Evolutionary conservation across 169 alveolate genomes (phyloP), one percentile per base, ranked within the genome.

Genomic region (Plasmodium inui): DNA sequence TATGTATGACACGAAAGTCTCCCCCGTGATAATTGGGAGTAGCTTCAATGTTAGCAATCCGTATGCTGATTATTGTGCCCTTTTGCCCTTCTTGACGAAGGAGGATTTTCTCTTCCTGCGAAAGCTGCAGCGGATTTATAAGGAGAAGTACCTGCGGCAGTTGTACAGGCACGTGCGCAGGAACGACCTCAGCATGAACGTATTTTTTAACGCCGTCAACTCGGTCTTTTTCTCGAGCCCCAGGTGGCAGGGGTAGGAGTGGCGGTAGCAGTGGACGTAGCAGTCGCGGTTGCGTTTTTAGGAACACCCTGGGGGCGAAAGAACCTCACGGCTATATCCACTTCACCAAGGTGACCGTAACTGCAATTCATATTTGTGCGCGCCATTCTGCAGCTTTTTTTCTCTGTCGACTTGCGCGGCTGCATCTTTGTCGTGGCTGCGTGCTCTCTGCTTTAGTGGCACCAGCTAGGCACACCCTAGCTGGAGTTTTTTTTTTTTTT

Each of bases 81-180:
- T 96, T 4, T 84, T 96, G 6, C 97, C 97, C n/a, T 95, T 96
- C 82, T 79, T 96, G 19, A 95, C 95, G 2, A 91, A 91, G 74
- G 71, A 71, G 39, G 95, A 91, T 7, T 91, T 91, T 81, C 22
- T 57, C 19, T 30, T 91, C 28, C 8, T 91, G 26, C 28, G 95
- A 12, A 78, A 82, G 44, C 57, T 91, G 8, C 95, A 91, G 44
- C 28, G 95, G 26, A 91, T 91, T n/a, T 81, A 82, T 39, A 91
- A 91, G 83, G 95, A 91, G 83, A 91, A 91, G 83, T 91, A 91
- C 8, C 44, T 91, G 22, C 83, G 76, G 74, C 39, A 80, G 39
- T 50, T 91, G 50, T 91, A 81, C 50, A 39, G 57, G 7, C 84
- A 91, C 53, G 84, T 91, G 46, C 70, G 55, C 26, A 30, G 83